These are phyloP conservation scores for Dothidotthia symphoricarpi DNA, from an alignment of 2,329 filamentous ascomycete genomes.

Conservation along the genomic window DNA sequence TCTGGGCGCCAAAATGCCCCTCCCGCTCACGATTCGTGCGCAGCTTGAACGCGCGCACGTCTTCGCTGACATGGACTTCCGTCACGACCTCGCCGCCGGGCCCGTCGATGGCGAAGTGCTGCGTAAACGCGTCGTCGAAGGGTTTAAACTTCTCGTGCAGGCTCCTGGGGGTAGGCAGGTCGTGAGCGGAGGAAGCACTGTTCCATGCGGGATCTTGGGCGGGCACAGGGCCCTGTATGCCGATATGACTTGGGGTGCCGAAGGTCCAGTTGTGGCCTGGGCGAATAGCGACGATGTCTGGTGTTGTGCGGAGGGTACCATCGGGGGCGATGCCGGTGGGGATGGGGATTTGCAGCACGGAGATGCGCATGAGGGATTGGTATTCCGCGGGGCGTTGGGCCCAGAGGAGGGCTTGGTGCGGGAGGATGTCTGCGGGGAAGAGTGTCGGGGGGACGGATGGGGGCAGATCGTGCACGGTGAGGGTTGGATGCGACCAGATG, in stretches of 20 bases:
- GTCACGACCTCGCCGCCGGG: constrained; percentile 17
- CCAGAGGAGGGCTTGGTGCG: constrained; percentile 11
- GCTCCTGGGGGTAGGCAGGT: background rate
- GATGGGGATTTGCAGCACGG: constrained; percentile 5
- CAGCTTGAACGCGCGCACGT: constrained; percentile 12
- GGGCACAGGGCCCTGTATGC: background rate
- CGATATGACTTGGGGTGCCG: background rate
- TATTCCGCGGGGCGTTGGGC: constrained; percentile 1
- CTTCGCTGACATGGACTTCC: constrained; percentile 14
- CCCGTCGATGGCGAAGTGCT: constrained; percentile 14
- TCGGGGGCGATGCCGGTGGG: too few species aligned
- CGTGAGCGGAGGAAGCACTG: background rate
- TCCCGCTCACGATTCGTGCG: constrained; percentile 14
- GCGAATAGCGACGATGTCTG: constrained; percentile 2
- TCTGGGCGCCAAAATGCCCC: constrained; percentile 11
- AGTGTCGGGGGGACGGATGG: background rate
- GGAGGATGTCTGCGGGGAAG: constrained; percentile 7
- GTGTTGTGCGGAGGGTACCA: too few species aligned
- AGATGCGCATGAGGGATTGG: constrained; percentile 3
- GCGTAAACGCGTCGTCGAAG: constrained; percentile 4
- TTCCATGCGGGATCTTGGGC: constrained; percentile 1
- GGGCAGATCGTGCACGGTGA: constrained; percentile 2
- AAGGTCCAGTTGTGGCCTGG: too few species aligned
- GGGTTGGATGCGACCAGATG: constrained; percentile 4
- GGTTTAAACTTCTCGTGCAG: constrained; percentile 1